A percentile compares a stretch with the other conserved stretches of the same genome.
phyloP scores from a whole-genome alignment of 345 rosid species.

The Psidium guajava region DNA sequence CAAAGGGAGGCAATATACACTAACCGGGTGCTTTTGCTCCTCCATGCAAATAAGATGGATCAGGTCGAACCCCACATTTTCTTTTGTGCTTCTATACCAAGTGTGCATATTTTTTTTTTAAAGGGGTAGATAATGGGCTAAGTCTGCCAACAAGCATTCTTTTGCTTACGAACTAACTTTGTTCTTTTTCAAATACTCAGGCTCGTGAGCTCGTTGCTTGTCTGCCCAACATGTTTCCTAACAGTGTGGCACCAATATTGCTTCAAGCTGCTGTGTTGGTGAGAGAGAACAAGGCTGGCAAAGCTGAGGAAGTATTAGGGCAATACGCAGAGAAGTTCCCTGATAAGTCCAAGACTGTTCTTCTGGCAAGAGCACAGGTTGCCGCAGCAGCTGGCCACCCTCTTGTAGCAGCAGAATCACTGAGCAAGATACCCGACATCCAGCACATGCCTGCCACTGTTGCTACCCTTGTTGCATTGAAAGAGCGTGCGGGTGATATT shows the following conservation, averaged over 20 bases:
- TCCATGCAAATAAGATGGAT: slow-evolving; percentile 91
- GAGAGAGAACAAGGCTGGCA: slow-evolving; percentile 78
- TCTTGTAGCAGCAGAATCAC: slow-evolving; percentile 73
- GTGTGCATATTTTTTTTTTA: not conserved
- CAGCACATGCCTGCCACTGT: slow-evolving; percentile 91
- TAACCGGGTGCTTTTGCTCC: slow-evolving; percentile 75
- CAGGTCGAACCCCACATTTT: slow-evolving; percentile 37
- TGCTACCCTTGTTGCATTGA: slow-evolving; percentile 81
- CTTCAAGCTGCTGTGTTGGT: slow-evolving; percentile 87
- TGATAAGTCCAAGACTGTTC: slow-evolving; percentile 46
- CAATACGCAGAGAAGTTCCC: slow-evolving; percentile 65
- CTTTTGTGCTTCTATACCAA: not conserved
- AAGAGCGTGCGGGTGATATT: slow-evolving; percentile 85
- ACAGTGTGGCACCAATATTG: slow-evolving; percentile 51
- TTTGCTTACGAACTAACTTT: not conserved
- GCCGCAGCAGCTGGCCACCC: slow-evolving; percentile 85
- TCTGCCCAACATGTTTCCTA: slow-evolving; percentile 50
- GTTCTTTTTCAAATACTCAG: slow-evolving; percentile 20
- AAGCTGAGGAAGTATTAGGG: slow-evolving; percentile 74
- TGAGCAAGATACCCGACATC: slow-evolving; percentile 62
- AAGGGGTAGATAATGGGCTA: not conserved
- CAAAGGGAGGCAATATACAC: slow-evolving; percentile 74
- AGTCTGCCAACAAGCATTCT: not conserved
- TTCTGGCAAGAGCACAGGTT: slow-evolving; percentile 87
- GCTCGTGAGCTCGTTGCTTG: slow-evolving; percentile 78